These are phyloP conservation scores for Parascedosporium putredinis DNA, from an alignment of 2,329 filamentous ascomycete species.

Conservation along the genomic window DNA sequence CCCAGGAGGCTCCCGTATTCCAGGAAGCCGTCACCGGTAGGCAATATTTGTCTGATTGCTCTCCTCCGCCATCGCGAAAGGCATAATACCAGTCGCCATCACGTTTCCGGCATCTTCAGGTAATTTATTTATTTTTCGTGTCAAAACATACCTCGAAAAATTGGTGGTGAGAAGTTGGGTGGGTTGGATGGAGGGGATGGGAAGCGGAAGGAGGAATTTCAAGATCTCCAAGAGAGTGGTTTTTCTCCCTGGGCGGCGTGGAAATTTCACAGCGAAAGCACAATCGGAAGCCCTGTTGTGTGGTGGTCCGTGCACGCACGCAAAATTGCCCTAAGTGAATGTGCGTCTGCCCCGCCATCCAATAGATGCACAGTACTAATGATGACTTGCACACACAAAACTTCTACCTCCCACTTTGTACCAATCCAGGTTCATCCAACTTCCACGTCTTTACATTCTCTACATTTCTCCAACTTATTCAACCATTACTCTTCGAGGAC, in stretches of 20 bases:
- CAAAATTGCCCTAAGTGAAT: conserved; percentile 32
- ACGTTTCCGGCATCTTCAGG: conserved; percentile 12
- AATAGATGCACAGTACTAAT: not conserved
- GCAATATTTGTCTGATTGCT: conserved; percentile 43
- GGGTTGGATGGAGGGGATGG: conserved; percentile 18
- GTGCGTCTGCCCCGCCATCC: conserved; percentile 9
- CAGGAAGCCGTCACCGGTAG: conserved; percentile 9
- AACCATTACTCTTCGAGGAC: conserved; percentile 52
- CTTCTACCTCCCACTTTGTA: conserved; percentile 12
- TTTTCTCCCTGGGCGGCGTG: conserved; percentile 18
- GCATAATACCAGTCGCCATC: conserved; percentile 28
- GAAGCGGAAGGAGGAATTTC: conserved; percentile 13
- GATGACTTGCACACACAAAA: conserved; percentile 7
- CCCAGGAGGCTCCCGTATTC: conserved; percentile 18
- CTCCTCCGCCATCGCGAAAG: conserved; percentile 46
- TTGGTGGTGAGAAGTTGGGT: conserved; percentile 15
- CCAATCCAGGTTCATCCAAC: conserved; percentile 16
- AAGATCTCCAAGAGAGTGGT: too few species aligned
- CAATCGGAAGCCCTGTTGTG: conserved; percentile 22
- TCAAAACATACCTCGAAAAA: conserved; percentile 34
- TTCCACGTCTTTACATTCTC: not conserved
- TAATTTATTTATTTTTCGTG: too few species aligned
- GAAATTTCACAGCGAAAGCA: conserved; percentile 15
- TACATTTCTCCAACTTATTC: not conserved
- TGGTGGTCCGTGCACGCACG: conserved; percentile 27